These are phyloP conservation scores for Scedosporium dehoogii DNA, from an alignment of 2,329 filamentous ascomycete species.

Conservation along the genomic window DNA sequence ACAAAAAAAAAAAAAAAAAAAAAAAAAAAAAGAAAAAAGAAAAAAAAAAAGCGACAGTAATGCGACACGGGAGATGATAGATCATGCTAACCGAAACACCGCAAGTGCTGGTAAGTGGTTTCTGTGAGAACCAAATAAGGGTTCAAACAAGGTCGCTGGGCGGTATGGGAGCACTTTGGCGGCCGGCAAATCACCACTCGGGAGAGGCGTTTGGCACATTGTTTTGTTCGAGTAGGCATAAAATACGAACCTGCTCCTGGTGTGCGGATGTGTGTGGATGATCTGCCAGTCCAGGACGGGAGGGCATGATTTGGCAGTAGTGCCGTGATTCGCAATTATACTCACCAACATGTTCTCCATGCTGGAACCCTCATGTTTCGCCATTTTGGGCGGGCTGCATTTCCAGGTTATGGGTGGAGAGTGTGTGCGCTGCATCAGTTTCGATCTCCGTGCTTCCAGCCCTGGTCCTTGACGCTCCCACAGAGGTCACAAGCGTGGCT, in stretches of 20 bases:
- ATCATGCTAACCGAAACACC: background rate
- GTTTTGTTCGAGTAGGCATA: background rate
- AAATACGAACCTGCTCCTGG: background rate
- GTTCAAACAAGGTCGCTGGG: background rate
- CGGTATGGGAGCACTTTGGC: background rate
- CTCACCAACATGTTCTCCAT: background rate
- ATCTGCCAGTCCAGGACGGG: background rate
- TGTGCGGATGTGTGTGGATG: background rate
- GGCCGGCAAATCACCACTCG: background rate
- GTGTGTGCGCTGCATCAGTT: constrained; percentile 6
- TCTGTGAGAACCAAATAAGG: background rate
- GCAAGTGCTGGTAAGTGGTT: background rate
- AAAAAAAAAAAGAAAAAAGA: background rate
- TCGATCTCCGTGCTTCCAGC: constrained; percentile 7
- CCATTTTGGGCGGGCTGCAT: constrained; percentile 4
- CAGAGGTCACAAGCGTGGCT: constrained; percentile 1
- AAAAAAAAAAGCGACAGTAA: background rate
- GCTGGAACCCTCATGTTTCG: constrained; percentile 1
- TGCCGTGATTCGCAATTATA: background rate
- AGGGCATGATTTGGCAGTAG: background rate
- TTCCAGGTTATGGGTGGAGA: constrained; percentile 2
- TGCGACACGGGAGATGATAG: background rate
- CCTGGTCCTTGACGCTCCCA: constrained; percentile 6
- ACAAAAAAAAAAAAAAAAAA: background rate
- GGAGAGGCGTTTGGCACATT: background rate